Percentiles rank a stretch among this genome's conserved stretches.
These are phyloP conservation scores for Trichoderma sp. DNA, from an alignment of 2,329 filamentous ascomycete genomes.

Conservation along the genomic window DNA sequence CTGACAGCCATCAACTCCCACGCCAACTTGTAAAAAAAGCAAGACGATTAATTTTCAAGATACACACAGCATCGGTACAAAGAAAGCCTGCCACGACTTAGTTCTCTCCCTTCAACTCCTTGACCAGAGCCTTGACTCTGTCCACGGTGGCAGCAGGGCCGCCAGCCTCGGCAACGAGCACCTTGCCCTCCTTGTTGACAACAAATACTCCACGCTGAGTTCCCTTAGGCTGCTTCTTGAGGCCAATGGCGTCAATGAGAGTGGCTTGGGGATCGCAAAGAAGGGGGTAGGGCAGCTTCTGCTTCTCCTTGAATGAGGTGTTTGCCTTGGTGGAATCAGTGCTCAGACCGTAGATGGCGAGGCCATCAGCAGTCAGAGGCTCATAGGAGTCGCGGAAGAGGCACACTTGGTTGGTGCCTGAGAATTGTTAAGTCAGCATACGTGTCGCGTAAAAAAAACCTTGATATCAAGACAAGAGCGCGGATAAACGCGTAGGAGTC, in stretches of 20 bases:
- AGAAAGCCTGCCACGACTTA: neutral
- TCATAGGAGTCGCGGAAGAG: constrained; percentile 85
- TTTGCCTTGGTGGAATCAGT: constrained; percentile 88
- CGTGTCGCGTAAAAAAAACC: neutral
- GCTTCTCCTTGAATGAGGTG: constrained; percentile 87
- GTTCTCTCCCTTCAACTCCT: constrained; percentile 36
- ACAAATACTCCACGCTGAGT: constrained; percentile 87
- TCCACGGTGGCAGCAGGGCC: constrained; percentile 76
- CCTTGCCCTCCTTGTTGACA: constrained; percentile 76
- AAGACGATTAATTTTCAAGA: constrained; percentile 1
- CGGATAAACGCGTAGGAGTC: neutral
- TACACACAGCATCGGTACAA: neutral
- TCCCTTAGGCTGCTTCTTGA: constrained; percentile 80
- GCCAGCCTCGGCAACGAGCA: constrained; percentile 71
- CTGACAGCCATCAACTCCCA: constrained; percentile 20
- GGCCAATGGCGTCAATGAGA: constrained; percentile 81
- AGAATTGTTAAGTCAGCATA: constrained; percentile 12
- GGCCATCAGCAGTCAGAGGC: constrained; percentile 71
- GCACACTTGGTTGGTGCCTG: constrained; percentile 91
- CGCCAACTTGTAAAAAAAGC: constrained; percentile 5
- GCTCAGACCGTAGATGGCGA: constrained; percentile 87
- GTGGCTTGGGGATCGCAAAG: constrained; percentile 76
- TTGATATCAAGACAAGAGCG: neutral
- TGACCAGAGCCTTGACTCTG: constrained; percentile 70
- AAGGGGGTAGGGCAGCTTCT: constrained; percentile 82